Evolutionary conservation across 2,329 filamentous ascomycete genomes (phyloP).

Genomic region (Sarocladium oryzae): DNA sequence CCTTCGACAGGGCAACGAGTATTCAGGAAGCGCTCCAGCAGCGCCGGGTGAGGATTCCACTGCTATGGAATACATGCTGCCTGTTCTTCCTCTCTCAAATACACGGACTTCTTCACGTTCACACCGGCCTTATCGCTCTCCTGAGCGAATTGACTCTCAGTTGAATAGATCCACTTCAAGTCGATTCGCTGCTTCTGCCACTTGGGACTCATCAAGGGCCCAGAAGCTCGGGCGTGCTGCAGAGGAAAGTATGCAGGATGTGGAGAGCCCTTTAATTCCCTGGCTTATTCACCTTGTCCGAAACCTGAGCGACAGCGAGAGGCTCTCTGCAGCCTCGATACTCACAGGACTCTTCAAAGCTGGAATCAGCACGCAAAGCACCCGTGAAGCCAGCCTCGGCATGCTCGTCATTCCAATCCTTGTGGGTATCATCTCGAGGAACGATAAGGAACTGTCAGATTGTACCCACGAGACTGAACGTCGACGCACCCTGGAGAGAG

Average conservation of each 20-base stretch:
- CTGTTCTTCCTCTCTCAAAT: slow-evolving; percentile 41
- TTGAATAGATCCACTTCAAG: slow-evolving; percentile 18
- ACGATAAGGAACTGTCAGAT: slow-evolving; percentile 39
- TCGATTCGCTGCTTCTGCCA: slow-evolving; percentile 21
- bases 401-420: slow-evolving; percentile 65
- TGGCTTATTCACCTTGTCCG: slow-evolving; percentile 65
- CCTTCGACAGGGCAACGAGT: slow-evolving; percentile 47
- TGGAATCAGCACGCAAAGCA: slow-evolving; percentile 54
- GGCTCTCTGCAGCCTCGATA: slow-evolving; percentile 63
- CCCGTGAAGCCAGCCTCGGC: slow-evolving; percentile 56
- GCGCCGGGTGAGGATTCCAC: slow-evolving; percentile 40
- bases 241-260: not conserved
- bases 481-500: slow-evolving; percentile 54
- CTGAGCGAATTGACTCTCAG: slow-evolving; percentile 3
- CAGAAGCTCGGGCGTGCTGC: slow-evolving; percentile 1
- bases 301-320: slow-evolving; percentile 48
- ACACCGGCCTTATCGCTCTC: not conserved
- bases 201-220: slow-evolving; percentile 23
- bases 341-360: slow-evolving; percentile 64
- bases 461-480: slow-evolving; percentile 20
- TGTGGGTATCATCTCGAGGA: slow-evolving; percentile 50
- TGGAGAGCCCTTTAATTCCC: slow-evolving; percentile 64
- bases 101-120: slow-evolving; percentile 21
- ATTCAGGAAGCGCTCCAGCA: slow-evolving; percentile 39
- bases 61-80: slow-evolving; percentile 61